Evolutionary conservation across 1,284 basidiomycete genomes (phyloP).

Genomic region (Meripilus lineatus): DNA sequence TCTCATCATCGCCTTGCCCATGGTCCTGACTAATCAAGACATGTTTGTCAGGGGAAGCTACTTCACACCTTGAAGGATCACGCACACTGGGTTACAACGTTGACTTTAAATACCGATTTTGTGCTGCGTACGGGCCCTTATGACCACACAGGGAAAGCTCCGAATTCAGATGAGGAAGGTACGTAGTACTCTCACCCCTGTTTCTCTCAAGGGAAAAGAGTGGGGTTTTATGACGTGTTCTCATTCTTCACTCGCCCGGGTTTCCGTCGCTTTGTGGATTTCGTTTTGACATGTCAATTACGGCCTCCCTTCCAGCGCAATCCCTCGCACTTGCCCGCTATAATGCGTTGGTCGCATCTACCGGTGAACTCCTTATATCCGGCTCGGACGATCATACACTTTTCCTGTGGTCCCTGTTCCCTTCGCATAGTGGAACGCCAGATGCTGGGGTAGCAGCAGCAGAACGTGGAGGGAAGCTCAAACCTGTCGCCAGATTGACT

Average conservation of each 20-base stretch:
- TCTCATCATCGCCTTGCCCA: not conserved
- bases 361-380: slow-evolving; percentile 84
- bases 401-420: slow-evolving; percentile 86
- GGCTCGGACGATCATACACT: slow-evolving; percentile 95
- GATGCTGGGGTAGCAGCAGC: slow-evolving; percentile 29
- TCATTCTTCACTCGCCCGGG: too few species aligned
- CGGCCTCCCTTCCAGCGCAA: slow-evolving; percentile 57
- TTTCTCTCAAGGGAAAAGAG: not conserved
- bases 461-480: slow-evolving; percentile 54
- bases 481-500: slow-evolving; percentile 84
- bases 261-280: not conserved
- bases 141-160: slow-evolving; percentile 79
- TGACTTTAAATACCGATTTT: slow-evolving; percentile 94
- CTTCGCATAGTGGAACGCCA: slow-evolving; percentile 34
- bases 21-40: not conserved
- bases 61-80: slow-evolving; percentile 87
- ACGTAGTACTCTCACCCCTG: too few species aligned
- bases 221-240: not conserved
- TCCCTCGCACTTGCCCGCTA: slow-evolving; percentile 72
- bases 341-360: slow-evolving; percentile 58
- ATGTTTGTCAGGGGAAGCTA: slow-evolving; percentile 46
- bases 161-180: slow-evolving; percentile 80
- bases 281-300: slow-evolving; percentile 6
- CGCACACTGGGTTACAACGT: slow-evolving; percentile 98
- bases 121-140: slow-evolving; percentile 93